These are phyloP conservation scores for Plasmodium yoelii DNA, from an alignment of 169 alveolate species.

Conservation along the genomic window DNA sequence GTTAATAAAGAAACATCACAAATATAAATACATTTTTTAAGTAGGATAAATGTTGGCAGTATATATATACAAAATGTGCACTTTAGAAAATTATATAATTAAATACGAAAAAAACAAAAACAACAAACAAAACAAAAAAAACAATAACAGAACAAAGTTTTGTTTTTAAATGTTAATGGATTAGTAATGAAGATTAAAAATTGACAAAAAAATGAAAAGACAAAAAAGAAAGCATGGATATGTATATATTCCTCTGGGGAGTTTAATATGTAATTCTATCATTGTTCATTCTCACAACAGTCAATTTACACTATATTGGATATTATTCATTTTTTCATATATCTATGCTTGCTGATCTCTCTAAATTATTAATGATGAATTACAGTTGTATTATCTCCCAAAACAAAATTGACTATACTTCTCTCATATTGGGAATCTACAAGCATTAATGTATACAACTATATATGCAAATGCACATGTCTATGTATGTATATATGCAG, in stretches of 20 bases:
- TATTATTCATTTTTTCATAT: too few relatives aligned
- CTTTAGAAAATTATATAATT: background rate
- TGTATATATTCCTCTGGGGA: background rate
- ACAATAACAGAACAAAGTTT: background rate
- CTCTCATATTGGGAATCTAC: too few relatives aligned
- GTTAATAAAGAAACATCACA: too few relatives aligned
- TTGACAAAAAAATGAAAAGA: slow-evolving; percentile 1
- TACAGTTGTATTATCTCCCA: too few relatives aligned
- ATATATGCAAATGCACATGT: background rate
- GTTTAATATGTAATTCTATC: background rate
- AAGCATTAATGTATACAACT: background rate
- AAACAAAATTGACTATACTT: too few relatives aligned
- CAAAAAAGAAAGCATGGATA: slow-evolving; percentile 1
- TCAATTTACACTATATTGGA: background rate
- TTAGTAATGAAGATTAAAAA: slow-evolving; percentile 7
- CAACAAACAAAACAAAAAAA: slow-evolving; percentile 17
- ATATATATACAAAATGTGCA: too few relatives aligned
- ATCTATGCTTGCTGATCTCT: too few relatives aligned
- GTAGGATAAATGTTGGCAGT: too few relatives aligned
- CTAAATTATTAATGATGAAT: too few relatives aligned
- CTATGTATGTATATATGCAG: background rate
- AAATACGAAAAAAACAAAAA: background rate
- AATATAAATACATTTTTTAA: too few relatives aligned
- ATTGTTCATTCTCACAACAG: background rate
- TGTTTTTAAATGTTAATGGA: slow-evolving; percentile 9